A percentile compares a stretch with the other conserved stretches of the same genome.
These are phyloP conservation scores for Emmonsiellopsis sp. DNA, from an alignment of 2,329 filamentous ascomycete genomes.

Conservation along the genomic window DNA sequence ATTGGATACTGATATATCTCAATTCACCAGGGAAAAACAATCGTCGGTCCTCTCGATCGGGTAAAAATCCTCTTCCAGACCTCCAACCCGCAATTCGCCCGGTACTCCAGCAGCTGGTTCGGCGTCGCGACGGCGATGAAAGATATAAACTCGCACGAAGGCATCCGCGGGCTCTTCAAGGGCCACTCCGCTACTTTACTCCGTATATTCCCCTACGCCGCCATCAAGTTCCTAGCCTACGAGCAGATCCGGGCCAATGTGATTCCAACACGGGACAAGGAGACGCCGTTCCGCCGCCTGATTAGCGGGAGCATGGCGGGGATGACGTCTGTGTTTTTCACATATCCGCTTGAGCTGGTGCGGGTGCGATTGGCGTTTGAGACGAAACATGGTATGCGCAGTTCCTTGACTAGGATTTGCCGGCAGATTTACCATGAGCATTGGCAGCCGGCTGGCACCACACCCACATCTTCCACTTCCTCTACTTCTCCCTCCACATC, in stretches of 20 bases:
- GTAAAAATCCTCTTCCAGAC: constrained; percentile 99
- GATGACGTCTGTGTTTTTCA: constrained; percentile 87
- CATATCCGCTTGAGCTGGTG: constrained; percentile 89
- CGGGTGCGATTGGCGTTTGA: constrained; percentile 91
- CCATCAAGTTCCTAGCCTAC: constrained; percentile 96
- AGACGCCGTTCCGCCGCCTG: constrained; percentile 66
- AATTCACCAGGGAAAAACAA: constrained; percentile 68
- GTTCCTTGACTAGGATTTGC: constrained; percentile 67
- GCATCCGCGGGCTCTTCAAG: constrained; percentile 69
- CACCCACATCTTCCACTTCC: constrained; percentile 29
- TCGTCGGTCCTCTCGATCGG: constrained; percentile 89
- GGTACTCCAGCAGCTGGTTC: constrained; percentile 83
- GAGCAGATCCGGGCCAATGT: constrained; percentile 81
- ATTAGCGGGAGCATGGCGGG: constrained; percentile 47
- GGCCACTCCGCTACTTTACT: constrained; percentile 91
- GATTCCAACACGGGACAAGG: constrained; percentile 62
- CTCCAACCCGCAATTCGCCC: constrained; percentile 84
- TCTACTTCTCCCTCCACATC: constrained; percentile 31
- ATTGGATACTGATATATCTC: constrained; percentile 10
- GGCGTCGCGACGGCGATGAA: constrained; percentile 74
- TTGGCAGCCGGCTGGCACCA: constrained; percentile 29
- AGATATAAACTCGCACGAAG: constrained; percentile 72
- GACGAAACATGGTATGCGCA: constrained; percentile 64
- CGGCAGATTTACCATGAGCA: constrained; percentile 78
- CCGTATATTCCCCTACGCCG: constrained; percentile 93